A percentile compares a stretch with the other conserved stretches of the same genome.
Evolutionary conservation across 495 filamentous ascomycete genomes (phyloP).

Genomic region (Aspergillus kassunensis): DNA sequence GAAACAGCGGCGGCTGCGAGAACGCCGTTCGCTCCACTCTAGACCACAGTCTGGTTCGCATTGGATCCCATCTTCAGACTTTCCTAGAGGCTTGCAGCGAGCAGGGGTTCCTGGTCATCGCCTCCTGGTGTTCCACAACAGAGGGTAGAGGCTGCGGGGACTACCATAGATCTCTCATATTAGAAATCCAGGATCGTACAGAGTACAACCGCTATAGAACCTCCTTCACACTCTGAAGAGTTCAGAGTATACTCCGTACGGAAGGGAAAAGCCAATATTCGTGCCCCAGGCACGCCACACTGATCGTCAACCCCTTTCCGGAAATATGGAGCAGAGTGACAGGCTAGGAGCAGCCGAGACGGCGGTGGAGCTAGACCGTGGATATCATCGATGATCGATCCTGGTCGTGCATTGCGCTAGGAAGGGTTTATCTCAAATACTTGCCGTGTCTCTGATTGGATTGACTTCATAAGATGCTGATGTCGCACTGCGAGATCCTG

Average conservation of each 20-base stretch:
- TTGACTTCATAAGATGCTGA: slow-evolving; percentile 11
- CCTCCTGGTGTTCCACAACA: slow-evolving; percentile 10
- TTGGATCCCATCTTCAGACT: background rate
- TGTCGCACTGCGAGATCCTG: slow-evolving; percentile 16
- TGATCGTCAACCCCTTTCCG: background rate
- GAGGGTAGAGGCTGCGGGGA: background rate
- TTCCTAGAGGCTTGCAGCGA: slow-evolving; percentile 14
- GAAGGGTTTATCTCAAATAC: slow-evolving; percentile 42
- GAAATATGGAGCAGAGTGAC: too few relatives aligned
- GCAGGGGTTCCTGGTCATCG: slow-evolving; percentile 12
- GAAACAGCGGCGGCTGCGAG: slow-evolving; percentile 40
- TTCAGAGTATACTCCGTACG: too few relatives aligned
- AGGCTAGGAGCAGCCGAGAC: slow-evolving; percentile 6
- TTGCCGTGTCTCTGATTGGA: slow-evolving; percentile 32
- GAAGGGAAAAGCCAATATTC: too few relatives aligned
- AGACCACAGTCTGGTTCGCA: background rate
- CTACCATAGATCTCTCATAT: background rate
- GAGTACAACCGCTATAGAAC: too few relatives aligned
- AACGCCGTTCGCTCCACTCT: slow-evolving; percentile 40
- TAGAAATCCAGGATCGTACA: background rate
- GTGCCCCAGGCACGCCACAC: background rate
- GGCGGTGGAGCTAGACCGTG: background rate
- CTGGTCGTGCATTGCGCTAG: slow-evolving; percentile 25
- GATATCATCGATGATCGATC: slow-evolving; percentile 10
- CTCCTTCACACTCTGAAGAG: too few relatives aligned